Percentiles rank a stretch among this genome's conserved stretches.
Conservation (phyloP, 2,329 filamentous ascomycete species). For the Penicillium crustosum region DNA sequence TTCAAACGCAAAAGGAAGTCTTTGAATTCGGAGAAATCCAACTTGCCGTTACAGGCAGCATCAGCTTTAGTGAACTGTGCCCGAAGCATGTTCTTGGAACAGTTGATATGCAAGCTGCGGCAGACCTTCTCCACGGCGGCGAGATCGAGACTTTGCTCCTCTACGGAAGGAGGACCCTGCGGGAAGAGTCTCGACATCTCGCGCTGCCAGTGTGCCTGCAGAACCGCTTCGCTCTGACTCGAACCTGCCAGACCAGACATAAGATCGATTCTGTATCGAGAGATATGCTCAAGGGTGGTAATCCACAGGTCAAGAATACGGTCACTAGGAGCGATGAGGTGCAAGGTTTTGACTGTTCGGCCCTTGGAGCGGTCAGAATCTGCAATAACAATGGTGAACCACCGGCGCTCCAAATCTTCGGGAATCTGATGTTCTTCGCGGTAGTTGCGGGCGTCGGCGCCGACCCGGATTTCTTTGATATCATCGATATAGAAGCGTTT, state of each 20-base stretch:
- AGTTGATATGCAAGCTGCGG: conserved; percentile 88
- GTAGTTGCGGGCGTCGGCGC: conserved; percentile 82
- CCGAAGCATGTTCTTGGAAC: conserved; percentile 70
- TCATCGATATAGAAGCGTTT: conserved; percentile 95
- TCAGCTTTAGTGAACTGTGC: conserved; percentile 74
- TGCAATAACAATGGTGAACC: conserved; percentile 88
- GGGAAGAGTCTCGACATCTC: conserved; percentile 73
- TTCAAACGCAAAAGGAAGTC: conserved; percentile 81
- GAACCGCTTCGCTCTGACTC: conserved; percentile 73
- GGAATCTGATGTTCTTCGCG: conserved; percentile 76
- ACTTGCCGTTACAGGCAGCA: conserved; percentile 59
- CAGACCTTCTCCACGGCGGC: conserved; percentile 79
- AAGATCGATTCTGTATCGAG: conserved; percentile 80
- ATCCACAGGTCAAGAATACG: conserved; percentile 77
- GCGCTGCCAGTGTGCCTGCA: conserved; percentile 79
- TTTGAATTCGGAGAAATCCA: conserved; percentile 80
- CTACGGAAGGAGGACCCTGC: conserved; percentile 43
- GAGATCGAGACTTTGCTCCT: conserved; percentile 73
- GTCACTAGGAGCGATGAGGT: conserved; percentile 76
- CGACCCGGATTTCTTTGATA: conserved; percentile 84
- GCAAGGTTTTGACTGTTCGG: conserved; percentile 70
- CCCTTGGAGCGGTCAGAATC: conserved; percentile 75
- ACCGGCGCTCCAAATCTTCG: conserved; percentile 66
- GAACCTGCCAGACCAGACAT: conserved; percentile 83
- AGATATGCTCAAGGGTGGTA: conserved; percentile 76